Conservation (phyloP, 768 basidiomycete species). For the Vishniacozyma victoriae region DNA sequence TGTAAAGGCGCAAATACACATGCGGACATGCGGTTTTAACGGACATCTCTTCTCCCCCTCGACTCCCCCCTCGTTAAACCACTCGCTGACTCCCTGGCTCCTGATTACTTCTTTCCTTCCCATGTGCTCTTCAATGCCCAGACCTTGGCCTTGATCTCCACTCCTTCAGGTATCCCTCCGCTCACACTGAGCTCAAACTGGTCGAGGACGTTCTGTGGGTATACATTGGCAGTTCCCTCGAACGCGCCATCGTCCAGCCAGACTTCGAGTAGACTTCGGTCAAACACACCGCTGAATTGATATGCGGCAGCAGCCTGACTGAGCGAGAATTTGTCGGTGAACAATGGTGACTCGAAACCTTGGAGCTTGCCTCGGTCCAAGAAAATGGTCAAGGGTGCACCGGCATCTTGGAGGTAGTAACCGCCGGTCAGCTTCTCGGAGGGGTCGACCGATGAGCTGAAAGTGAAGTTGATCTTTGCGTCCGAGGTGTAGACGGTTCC, state of each 20-base stretch:
- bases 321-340: conserved; percentile 24
- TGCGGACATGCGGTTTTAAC: too few species aligned
- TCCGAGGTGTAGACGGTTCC: not conserved
- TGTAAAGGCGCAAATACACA: too few species aligned
- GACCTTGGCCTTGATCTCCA: conserved; percentile 3
- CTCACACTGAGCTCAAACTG: conserved; percentile 3
- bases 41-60: too few species aligned
- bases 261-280: conserved; percentile 22
- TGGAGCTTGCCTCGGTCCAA: conserved; percentile 20
- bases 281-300: conserved; percentile 53
- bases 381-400: conserved; percentile 8
- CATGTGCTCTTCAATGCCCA: conserved; percentile 6
- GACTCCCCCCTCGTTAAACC: too few species aligned
- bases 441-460: conserved; percentile 10
- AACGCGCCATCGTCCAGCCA: conserved; percentile 23
- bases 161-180: conserved; percentile 12
- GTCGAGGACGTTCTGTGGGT: conserved; percentile 12
- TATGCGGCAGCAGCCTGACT: conserved; percentile 18
- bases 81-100: too few species aligned
- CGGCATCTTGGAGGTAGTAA: conserved; percentile 16
- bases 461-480: conserved; percentile 20
- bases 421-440: conserved; percentile 14
- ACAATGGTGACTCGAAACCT: conserved; percentile 27
- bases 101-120: too few species aligned
- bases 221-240: conserved; percentile 15